phyloP scores from a whole-genome alignment of 257 asterid species.

The Solanum bulbocastanum region DNA sequence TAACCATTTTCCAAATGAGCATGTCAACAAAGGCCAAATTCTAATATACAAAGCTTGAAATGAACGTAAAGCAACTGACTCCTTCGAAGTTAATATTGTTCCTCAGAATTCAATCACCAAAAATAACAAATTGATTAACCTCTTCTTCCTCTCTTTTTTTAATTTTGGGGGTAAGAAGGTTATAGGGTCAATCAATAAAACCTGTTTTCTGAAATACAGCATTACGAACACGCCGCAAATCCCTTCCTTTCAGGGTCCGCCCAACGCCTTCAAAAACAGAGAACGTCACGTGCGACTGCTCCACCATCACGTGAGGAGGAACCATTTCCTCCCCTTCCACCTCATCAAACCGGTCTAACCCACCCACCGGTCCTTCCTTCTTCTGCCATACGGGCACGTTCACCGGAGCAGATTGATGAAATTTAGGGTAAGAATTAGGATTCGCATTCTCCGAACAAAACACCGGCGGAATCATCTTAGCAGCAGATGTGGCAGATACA shows the following conservation, averaged over 20 bases:
- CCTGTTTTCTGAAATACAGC: slow-evolving; percentile 92
- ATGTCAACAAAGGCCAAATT: neutral
- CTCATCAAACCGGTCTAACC: slow-evolving; percentile 29
- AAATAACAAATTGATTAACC: neutral
- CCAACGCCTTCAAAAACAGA: slow-evolving; percentile 93
- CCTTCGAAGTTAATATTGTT: neutral
- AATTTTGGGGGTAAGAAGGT: neutral
- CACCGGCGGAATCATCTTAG: slow-evolving; percentile 15
- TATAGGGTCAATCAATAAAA: slow-evolving; percentile 46
- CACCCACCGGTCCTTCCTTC: slow-evolving; percentile 2
- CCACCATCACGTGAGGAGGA: slow-evolving; percentile 94
- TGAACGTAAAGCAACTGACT: neutral
- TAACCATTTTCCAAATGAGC: neutral
- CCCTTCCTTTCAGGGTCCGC: slow-evolving; percentile 84
- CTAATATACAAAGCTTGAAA: neutral
- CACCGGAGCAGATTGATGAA: slow-evolving; percentile 78
- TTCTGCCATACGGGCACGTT: slow-evolving; percentile 66
- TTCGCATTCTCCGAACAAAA: slow-evolving; percentile 26
- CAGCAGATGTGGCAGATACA: slow-evolving; percentile 19
- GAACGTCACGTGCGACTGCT: slow-evolving; percentile 76
- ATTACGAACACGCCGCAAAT: slow-evolving; percentile 67
- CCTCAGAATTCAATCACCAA: neutral
- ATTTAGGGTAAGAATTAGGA: slow-evolving; percentile 11
- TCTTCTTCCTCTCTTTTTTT: neutral
- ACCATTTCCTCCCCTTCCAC: slow-evolving; percentile 53